Percentiles rank a stretch among this genome's conserved stretches.
These are phyloP conservation scores for Globisporangium megalacanthum DNA, from an alignment of 352 stramenopile genomes.

Conservation along the genomic window DNA sequence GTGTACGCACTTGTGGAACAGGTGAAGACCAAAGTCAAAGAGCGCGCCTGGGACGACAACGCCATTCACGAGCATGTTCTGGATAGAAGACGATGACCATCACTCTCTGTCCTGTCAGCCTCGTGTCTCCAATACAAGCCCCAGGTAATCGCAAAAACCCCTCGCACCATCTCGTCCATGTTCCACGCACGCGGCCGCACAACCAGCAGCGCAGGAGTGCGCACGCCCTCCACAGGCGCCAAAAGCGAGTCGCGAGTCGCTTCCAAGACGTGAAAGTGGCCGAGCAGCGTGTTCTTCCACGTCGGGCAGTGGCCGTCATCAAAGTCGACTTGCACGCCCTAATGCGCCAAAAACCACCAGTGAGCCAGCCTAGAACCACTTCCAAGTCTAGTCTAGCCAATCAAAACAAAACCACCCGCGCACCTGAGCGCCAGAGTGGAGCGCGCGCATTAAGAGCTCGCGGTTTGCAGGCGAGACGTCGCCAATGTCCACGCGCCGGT, in stretches of 20 bases:
- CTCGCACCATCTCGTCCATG: slow-evolving; percentile 88
- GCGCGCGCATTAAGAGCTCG: slow-evolving; percentile 89
- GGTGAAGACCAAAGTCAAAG: slow-evolving; percentile 95
- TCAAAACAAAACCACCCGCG: slow-evolving; percentile 24
- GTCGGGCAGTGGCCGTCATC: slow-evolving; percentile 85
- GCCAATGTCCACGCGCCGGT: slow-evolving; percentile 94
- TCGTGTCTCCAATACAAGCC: neutral
- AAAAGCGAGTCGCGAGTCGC: slow-evolving; percentile 65
- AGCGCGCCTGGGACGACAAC: slow-evolving; percentile 82
- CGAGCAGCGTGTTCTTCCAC: slow-evolving; percentile 89
- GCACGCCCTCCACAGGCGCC: slow-evolving; percentile 17
- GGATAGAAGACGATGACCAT: neutral
- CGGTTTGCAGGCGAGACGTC: slow-evolving; percentile 83
- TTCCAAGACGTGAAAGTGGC: slow-evolving; percentile 91
- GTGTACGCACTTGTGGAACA: slow-evolving; percentile 89
- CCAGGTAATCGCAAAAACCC: too few relatives aligned
- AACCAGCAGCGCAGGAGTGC: slow-evolving; percentile 79
- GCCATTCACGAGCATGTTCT: slow-evolving; percentile 90
- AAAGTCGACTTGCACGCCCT: slow-evolving; percentile 76
- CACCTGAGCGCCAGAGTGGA: slow-evolving; percentile 92
- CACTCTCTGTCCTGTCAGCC: neutral
- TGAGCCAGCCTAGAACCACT: neutral
- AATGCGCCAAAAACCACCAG: neutral
- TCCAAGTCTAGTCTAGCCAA: neutral
- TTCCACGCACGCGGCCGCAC: slow-evolving; percentile 93